A percentile compares a stretch with the other conserved stretches of the same genome.
These are phyloP conservation scores for Botrytis hyacinthi DNA, from an alignment of 2,329 filamentous ascomycete genomes.

Conservation along the genomic window DNA sequence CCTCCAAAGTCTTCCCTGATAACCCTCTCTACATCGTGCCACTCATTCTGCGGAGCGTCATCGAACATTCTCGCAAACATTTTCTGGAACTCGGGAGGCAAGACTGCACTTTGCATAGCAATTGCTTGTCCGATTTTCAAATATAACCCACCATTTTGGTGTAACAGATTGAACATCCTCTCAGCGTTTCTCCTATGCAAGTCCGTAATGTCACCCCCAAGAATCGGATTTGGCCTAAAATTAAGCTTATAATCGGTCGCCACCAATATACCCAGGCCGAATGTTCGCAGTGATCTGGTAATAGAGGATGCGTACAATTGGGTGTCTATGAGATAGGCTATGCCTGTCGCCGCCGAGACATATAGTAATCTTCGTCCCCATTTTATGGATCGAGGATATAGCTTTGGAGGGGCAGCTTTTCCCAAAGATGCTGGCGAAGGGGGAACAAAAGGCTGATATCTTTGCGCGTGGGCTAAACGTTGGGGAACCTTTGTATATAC, in stretches of 20 bases:
- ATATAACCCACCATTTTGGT: constrained; percentile 87
- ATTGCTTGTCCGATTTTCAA: constrained; percentile 98
- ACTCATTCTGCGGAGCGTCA: constrained; percentile 89
- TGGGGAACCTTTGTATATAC: constrained; percentile 20
- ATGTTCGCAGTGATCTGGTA: constrained; percentile 76
- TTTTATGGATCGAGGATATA: constrained; percentile 67
- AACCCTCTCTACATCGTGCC: constrained; percentile 81
- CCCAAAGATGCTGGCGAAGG: constrained; percentile 78
- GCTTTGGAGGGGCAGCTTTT: constrained; percentile 65
- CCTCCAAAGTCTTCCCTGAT: constrained; percentile 87
- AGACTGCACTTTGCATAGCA: constrained; percentile 92
- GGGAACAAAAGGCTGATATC: constrained; percentile 66
- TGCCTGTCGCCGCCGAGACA: constrained; percentile 56
- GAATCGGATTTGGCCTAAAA: constrained; percentile 76
- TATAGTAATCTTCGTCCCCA: constrained; percentile 74
- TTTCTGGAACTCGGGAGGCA: constrained; percentile 90
- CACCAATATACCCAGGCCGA: constrained; percentile 73
- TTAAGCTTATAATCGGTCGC: constrained; percentile 96
- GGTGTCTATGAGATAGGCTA: constrained; percentile 66
- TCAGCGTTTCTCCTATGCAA: constrained; percentile 83
- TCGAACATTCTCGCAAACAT: constrained; percentile 99
- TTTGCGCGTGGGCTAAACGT: constrained; percentile 39
- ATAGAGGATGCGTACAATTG: constrained; percentile 77
- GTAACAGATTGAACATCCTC: constrained; percentile 75
- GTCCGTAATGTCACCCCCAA: constrained; percentile 70